Percentiles rank a stretch among this genome's conserved stretches.
Evolutionary conservation across 176 grass and related monocot genomes (phyloP).

Genomic region (Paspalum notatum): DNA sequence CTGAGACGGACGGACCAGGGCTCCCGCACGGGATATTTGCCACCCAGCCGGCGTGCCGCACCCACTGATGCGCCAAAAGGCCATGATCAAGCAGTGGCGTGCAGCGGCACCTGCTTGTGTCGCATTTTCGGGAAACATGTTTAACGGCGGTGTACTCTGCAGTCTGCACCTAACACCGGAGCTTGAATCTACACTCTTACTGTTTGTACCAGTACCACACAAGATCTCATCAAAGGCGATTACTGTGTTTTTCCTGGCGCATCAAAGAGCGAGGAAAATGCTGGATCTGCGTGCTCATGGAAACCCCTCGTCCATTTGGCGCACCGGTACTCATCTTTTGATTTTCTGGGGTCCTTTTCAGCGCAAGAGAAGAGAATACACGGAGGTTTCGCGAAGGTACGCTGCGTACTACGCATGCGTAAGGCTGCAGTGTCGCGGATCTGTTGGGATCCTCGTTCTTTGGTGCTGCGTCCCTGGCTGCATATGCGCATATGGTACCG

Average conservation of each 20-base stretch:
- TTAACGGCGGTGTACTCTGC: background rate
- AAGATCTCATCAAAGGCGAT: background rate
- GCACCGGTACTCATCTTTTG: background rate
- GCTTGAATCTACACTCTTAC: too few relatives aligned
- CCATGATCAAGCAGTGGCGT: background rate
- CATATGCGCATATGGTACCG: background rate
- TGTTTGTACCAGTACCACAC: background rate
- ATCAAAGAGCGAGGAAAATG: background rate
- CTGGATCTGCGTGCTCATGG: background rate
- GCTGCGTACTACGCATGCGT: background rate
- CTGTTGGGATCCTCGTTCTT: constrained; percentile 2
- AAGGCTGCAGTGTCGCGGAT: constrained; percentile 10
- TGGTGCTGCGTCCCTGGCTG: background rate
- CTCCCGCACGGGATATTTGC: background rate
- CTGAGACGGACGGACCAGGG: background rate
- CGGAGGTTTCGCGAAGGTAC: constrained; percentile 12
- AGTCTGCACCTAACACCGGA: too few relatives aligned
- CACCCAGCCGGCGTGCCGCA: background rate
- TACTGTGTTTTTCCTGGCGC: background rate
- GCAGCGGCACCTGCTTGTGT: background rate
- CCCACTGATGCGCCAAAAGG: constrained; percentile 26
- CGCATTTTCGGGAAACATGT: constrained; percentile 17
- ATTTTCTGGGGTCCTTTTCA: background rate
- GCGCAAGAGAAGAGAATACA: background rate
- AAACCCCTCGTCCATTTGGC: background rate